A percentile compares a stretch with the other conserved stretches of the same genome.
phyloP scores from a whole-genome alignment of 129 eudicot genomes.

The Deinandra increscens region DNA sequence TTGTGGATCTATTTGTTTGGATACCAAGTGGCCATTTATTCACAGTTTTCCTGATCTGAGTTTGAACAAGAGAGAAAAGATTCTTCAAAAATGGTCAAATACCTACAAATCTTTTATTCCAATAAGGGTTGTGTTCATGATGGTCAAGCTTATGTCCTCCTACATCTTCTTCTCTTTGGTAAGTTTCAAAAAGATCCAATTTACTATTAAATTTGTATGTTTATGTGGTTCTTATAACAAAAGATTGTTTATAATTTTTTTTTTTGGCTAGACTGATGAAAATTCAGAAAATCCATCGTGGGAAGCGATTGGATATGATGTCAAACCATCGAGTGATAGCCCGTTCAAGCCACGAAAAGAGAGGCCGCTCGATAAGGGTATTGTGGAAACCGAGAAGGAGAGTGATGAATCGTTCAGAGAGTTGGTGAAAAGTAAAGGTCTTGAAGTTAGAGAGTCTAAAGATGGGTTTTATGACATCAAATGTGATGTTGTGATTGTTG shows the following conservation, averaged over 20 bases:
- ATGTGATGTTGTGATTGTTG: conserved; percentile 85
- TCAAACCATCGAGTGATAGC: conserved; percentile 29
- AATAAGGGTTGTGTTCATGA: conserved; percentile 48
- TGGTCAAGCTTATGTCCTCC: conserved; percentile 49
- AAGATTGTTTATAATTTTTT: too few relatives aligned
- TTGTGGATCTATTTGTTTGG: conserved; percentile 68
- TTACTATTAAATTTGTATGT: too few relatives aligned
- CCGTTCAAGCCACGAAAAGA: conserved; percentile 25
- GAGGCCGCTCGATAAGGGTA: conserved; percentile 79
- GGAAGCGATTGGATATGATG: conserved; percentile 80
- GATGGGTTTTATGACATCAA: conserved; percentile 41
- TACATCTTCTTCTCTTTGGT: conserved; percentile 64
- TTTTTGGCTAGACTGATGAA: conserved; percentile 65
- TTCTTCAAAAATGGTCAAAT: conserved; percentile 80
- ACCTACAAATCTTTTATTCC: conserved; percentile 38
- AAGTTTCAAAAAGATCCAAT: conserved; percentile 17
- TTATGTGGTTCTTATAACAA: too few relatives aligned
- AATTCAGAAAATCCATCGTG: conserved; percentile 66
- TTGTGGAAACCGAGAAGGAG: conserved; percentile 51
- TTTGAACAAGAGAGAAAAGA: conserved; percentile 57
- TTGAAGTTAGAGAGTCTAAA: conserved; percentile 42
- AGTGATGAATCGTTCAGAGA: conserved; percentile 44
- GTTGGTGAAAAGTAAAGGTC: conserved; percentile 59
- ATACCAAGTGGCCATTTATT: conserved; percentile 75
- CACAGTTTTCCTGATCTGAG: conserved; percentile 63